Evolutionary conservation across 768 basidiomycete genomes (phyloP).

Genomic region (Mycena vitilis): DNA sequence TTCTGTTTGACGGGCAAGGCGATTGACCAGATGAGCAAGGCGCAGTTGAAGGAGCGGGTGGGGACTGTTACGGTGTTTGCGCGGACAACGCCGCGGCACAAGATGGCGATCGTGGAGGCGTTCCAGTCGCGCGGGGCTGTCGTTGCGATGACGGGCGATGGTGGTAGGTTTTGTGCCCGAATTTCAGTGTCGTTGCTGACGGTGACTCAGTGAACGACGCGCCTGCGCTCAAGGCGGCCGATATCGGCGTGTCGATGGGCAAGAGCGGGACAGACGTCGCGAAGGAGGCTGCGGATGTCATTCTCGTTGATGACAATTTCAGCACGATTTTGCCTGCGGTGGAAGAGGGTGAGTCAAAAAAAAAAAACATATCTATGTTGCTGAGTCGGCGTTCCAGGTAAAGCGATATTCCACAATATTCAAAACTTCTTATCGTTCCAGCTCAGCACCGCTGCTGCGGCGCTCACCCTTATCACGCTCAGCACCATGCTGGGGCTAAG

Average conservation of each 20-base stretch:
- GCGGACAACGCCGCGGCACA: conserved; percentile 94
- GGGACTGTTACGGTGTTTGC: conserved; percentile 91
- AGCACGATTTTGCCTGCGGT: conserved; percentile 94
- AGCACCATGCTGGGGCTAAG: conserved; percentile 90
- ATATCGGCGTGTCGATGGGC: conserved; percentile 98
- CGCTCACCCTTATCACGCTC: conserved; percentile 93
- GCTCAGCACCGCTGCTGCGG: conserved; percentile 96
- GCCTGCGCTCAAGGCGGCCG: conserved; percentile 96
- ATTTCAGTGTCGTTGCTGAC: background rate
- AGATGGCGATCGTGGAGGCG: conserved; percentile 97
- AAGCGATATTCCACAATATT: conserved; percentile 99
- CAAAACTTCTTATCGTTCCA: conserved; percentile 99
- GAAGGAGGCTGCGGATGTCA: conserved; percentile 97
- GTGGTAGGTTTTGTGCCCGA: conserved; percentile 64
- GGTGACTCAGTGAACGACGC: conserved; percentile 84
- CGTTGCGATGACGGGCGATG: conserved; percentile 98
- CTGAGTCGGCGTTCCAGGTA: conserved; percentile 59
- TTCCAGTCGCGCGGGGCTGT: conserved; percentile 91
- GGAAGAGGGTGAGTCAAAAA: conserved; percentile 76
- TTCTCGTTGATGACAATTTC: conserved; percentile 97
- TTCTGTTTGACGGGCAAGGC: conserved; percentile 82
- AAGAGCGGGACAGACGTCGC: conserved; percentile 99
- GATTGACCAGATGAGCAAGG: conserved; percentile 86
- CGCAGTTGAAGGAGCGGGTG: conserved; percentile 85
- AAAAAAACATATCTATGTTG: conserved; percentile 21